A percentile compares a stretch with the other conserved stretches of the same genome.
Conservation (phyloP, 495 filamentous ascomycete genomes). For the Hapsidospora chrysogenum region DNA sequence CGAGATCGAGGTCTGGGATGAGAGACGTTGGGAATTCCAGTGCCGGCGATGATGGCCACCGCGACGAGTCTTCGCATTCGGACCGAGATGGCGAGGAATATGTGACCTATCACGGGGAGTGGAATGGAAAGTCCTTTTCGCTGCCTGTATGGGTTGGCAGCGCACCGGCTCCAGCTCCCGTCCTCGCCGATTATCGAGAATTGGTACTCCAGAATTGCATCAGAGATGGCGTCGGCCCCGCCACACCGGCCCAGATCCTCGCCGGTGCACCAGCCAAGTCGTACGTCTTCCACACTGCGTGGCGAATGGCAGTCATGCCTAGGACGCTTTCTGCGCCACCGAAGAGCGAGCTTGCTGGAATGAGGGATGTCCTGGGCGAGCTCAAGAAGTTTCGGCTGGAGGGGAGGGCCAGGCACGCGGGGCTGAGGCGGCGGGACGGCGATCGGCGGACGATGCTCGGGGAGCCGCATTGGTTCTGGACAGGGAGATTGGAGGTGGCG, state of each 20-base stretch:
- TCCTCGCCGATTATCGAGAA: constrained; percentile 21
- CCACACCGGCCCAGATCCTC: constrained; percentile 19
- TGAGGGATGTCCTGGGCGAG: constrained; percentile 20
- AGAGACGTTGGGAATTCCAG: not conserved
- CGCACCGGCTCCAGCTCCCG: constrained; percentile 7
- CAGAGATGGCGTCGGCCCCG: constrained; percentile 13
- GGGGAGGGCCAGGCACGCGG: constrained; percentile 11
- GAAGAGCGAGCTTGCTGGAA: constrained; percentile 6
- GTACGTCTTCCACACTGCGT: constrained; percentile 21
- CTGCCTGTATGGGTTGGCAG: constrained; percentile 21
- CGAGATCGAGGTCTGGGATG: not conserved
- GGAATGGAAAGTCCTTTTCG: constrained; percentile 10
- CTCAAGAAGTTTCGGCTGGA: constrained; percentile 18
- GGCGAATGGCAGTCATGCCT: constrained; percentile 18
- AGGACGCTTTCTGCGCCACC: constrained; percentile 7
- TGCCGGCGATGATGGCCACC: not conserved
- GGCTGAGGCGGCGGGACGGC: constrained; percentile 1
- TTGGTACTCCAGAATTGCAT: constrained; percentile 13
- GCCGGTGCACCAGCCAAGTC: constrained; percentile 20
- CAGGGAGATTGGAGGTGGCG: constrained; percentile 10
- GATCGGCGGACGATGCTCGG: constrained; percentile 4
- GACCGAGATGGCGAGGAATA: constrained; percentile 7
- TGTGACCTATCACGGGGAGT: constrained; percentile 8
- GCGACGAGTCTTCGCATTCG: constrained; percentile 1
- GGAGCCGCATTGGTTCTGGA: constrained; percentile 12